Conservation (phyloP, 73 alveolate species). For the Paramecium biaurelia region DNA sequence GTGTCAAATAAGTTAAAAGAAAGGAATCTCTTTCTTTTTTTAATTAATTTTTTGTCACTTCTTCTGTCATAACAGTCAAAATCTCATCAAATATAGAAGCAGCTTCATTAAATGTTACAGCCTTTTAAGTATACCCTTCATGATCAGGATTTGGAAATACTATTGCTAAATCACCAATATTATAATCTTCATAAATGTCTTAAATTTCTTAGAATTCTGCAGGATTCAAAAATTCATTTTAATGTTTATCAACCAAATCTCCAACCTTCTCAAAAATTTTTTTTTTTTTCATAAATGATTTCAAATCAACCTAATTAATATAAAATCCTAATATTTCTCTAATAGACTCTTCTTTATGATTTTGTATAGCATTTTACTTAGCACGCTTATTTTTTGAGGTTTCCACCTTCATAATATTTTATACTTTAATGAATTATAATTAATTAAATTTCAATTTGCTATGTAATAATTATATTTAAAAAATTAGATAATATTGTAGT, state of each 20-base stretch:
- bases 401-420: background rate
- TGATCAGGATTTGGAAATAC: conserved; percentile 38
- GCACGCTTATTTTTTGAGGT: background rate
- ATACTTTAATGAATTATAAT: background rate
- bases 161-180: conserved; percentile 26
- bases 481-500: background rate
- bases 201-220: conserved; percentile 19
- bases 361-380: background rate
- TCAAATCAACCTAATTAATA: conserved; percentile 24
- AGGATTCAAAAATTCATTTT: conserved; percentile 40
- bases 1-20: conserved; percentile 15
- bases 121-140: background rate
- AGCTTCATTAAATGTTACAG: conserved; percentile 42
- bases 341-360: background rate
- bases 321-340: conserved; percentile 13
- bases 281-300: background rate
- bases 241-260: background rate
- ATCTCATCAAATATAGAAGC: background rate
- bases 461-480: background rate
- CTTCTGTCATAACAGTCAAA: conserved; percentile 45
- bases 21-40: conserved; percentile 19
- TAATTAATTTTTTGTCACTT: background rate
- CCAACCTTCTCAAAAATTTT: background rate
- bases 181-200: background rate
- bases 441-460: background rate